Evolutionary conservation across 306 rosid genomes (phyloP), one percentile per base, ranked within the genome.

Genomic region (Prunus davidiana): DNA sequence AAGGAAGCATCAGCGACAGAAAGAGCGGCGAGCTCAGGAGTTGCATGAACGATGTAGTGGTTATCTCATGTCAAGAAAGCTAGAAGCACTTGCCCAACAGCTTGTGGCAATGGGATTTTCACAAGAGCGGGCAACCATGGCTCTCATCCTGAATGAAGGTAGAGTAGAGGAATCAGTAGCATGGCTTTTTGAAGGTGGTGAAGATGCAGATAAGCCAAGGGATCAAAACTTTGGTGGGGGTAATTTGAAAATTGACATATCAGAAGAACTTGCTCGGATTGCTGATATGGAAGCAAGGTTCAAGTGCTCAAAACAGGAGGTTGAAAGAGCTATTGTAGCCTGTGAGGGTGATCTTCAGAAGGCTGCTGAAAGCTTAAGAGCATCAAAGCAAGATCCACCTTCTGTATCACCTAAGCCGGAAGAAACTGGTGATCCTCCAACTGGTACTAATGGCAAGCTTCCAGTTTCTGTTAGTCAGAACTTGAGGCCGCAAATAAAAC

Each of bases 1-100:
- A 82, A 88, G 82, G 74, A 96, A 96, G 83, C 99, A 96, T 89
- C 99, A 92, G 74, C 97, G 98, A 32, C 99, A 96, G 79, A 96
- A 93, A 88, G 99, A 96, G 89, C 90, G 87, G 84, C 85, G 98
- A 71, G 98, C 98, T 65, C 99, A 87, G 78, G 99, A 96, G 86
- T 84, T 96, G 89, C 97, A 85, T 66, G 99, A 96, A 65, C 86
- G 90, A 46, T 96, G 99, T 73, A 88, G 43, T 80, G 91, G 96
- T 68, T 95, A 92, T 76, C 91, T 95, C 60, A 89, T 95, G 97
- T 88, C 99, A 32, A 92, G 99, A 87, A 96, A 89, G 82, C 91
- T 96, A 64, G 99, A 92, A 64, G 79, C 87, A 70, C 99, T 96
- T 80, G 90, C 97, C 72, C 97, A 89, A 72, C 96, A 96, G 87